A percentile compares a stretch with the other conserved stretches of the same genome.
These are phyloP conservation scores for Beauveria rudraprayagi DNA, from an alignment of 2,329 filamentous ascomycete genomes.

Conservation along the genomic window DNA sequence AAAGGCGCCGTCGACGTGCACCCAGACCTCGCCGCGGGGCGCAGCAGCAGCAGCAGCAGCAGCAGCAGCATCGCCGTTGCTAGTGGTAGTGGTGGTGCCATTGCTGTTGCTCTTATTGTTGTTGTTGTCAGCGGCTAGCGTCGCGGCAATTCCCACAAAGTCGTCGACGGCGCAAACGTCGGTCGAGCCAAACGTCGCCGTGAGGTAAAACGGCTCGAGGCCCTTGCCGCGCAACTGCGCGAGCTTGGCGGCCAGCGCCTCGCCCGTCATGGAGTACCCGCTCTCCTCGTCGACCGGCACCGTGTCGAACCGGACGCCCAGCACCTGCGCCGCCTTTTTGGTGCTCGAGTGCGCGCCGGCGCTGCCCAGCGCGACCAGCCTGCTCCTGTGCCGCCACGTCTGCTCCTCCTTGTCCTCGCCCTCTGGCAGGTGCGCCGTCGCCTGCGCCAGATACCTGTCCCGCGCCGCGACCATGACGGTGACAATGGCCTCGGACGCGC, in stretches of 20 bases:
- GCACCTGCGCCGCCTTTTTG: slow-evolving; percentile 79
- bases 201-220: slow-evolving; percentile 79
- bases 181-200: slow-evolving; percentile 77
- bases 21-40: slow-evolving; percentile 58
- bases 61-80: background rate
- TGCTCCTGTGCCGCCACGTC: slow-evolving; percentile 45
- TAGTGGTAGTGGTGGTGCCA: background rate
- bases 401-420: slow-evolving; percentile 62
- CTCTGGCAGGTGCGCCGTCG: slow-evolving; percentile 40
- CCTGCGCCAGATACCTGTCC: slow-evolving; percentile 64
- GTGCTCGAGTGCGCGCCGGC: slow-evolving; percentile 75
- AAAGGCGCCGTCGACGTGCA: slow-evolving; percentile 90
- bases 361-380: slow-evolving; percentile 70
- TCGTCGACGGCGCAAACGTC: slow-evolving; percentile 83
- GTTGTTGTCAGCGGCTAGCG: slow-evolving; percentile 25
- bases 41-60: slow-evolving; percentile 11
- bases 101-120: background rate
- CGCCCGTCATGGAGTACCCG: slow-evolving; percentile 63
- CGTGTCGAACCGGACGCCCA: slow-evolving; percentile 71
- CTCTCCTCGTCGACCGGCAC: slow-evolving; percentile 56
- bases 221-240: slow-evolving; percentile 58
- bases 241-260: slow-evolving; percentile 52
- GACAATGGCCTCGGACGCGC: slow-evolving; percentile 78
- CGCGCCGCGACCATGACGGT: slow-evolving; percentile 82
- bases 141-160: slow-evolving; percentile 57